These are phyloP conservation scores for Cytospora leucostoma DNA, from an alignment of 2,329 filamentous ascomycete genomes.

Conservation along the genomic window DNA sequence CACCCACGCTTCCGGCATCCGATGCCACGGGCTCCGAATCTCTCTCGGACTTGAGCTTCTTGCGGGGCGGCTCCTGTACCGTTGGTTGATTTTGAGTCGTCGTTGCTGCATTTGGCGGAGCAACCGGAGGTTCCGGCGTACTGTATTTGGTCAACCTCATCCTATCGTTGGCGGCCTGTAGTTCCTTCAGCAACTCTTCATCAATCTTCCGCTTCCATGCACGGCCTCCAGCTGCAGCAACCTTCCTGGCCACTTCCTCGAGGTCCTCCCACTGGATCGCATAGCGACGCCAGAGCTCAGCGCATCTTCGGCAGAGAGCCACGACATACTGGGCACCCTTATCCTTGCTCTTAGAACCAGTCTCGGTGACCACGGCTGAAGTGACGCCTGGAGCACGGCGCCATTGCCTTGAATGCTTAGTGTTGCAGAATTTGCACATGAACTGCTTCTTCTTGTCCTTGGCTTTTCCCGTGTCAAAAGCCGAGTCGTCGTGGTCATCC, in stretches of 20 bases:
- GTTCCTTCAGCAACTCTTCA: constrained; percentile 81
- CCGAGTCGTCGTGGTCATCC: constrained; percentile 90
- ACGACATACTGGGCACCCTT: constrained; percentile 74
- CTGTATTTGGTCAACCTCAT: constrained; percentile 46
- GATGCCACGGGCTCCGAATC: constrained; percentile 51
- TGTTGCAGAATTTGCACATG: constrained; percentile 89
- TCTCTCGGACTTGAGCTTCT: constrained; percentile 61
- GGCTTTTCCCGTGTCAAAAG: constrained; percentile 89
- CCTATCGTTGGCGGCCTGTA: constrained; percentile 66
- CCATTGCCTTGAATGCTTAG: constrained; percentile 83
- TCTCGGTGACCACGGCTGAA: constrained; percentile 69
- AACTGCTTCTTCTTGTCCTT: constrained; percentile 77
- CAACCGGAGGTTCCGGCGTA: constrained; percentile 36
- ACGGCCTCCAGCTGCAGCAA: constrained; percentile 74
- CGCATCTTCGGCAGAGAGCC: constrained; percentile 86
- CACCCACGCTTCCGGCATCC: constrained; percentile 45
- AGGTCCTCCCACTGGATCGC: constrained; percentile 94
- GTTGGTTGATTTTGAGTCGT: constrained; percentile 34
- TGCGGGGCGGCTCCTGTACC: constrained; percentile 58
- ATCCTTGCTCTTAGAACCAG: constrained; percentile 70
- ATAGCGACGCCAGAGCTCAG: constrained; percentile 92
- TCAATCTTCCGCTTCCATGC: constrained; percentile 88
- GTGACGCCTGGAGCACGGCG: constrained; percentile 79
- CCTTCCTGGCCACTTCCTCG: constrained; percentile 88
- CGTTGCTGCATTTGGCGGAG: constrained; percentile 32